Percentiles rank a stretch among this genome's conserved stretches.
phyloP scores from a whole-genome alignment of 2,329 filamentous ascomycete genomes.

The Albophoma yamanashiensis region DNA sequence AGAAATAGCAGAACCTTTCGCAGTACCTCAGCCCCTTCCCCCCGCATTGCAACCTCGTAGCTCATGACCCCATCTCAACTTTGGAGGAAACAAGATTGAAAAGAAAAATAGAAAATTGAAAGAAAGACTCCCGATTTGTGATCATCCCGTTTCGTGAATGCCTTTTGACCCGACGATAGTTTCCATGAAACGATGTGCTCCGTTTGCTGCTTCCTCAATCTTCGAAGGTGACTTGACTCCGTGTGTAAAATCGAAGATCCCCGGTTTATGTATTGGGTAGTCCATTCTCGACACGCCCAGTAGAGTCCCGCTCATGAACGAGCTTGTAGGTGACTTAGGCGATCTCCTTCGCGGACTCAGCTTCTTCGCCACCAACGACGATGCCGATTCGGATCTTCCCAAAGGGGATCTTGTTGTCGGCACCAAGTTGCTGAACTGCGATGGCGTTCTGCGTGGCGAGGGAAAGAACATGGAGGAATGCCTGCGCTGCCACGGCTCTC shows the following conservation, averaged over 20 bases:
- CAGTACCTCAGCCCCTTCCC: not conserved
- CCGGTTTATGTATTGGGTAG: not conserved
- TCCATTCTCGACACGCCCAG: not conserved
- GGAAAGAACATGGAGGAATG: slow-evolving; percentile 62
- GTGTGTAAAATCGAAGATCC: not conserved
- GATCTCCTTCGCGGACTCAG: not conserved
- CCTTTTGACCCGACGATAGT: not conserved
- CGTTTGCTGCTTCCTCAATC: not conserved
- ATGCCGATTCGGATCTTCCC: slow-evolving; percentile 36
- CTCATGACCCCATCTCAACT: not conserved
- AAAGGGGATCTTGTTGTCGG: slow-evolving; percentile 25
- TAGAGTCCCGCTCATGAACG: not conserved
- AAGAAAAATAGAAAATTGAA: not conserved
- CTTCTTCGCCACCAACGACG: slow-evolving; percentile 1
- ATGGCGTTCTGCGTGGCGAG: slow-evolving; percentile 58
- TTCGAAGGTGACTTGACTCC: not conserved
- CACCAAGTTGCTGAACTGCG: slow-evolving; percentile 47
- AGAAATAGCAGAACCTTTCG: not conserved
- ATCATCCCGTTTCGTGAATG: not conserved
- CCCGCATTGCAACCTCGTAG: not conserved
- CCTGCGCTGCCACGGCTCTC: slow-evolving; percentile 59
- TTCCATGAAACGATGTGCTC: not conserved
- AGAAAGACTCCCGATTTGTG: not conserved
- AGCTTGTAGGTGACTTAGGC: not conserved
- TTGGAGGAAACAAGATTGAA: not conserved